Conservation (phyloP, 2,329 filamentous ascomycete genomes). For the Beauveria sp. region DNA sequence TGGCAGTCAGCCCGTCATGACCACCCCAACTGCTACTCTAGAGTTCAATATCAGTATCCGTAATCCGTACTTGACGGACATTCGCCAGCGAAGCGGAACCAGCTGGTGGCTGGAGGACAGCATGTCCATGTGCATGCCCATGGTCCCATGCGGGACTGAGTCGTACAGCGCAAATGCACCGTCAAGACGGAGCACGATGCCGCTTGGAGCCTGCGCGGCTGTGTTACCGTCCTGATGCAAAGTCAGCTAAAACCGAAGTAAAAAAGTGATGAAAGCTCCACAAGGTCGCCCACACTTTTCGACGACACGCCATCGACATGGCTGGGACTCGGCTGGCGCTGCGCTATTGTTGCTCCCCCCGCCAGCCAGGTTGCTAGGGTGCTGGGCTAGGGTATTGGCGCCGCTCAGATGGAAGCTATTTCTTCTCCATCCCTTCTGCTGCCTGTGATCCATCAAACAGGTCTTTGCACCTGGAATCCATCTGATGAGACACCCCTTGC, state of each 20-base stretch:
- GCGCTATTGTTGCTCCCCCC: slow-evolving; percentile 8
- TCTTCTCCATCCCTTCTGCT: slow-evolving; percentile 12
- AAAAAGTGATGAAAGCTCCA: slow-evolving; percentile 4
- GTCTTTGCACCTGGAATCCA: slow-evolving; percentile 20
- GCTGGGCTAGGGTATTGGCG: background rate
- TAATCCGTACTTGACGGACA: background rate
- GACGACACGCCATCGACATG: slow-evolving; percentile 5
- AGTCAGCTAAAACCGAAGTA: background rate
- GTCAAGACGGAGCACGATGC: background rate
- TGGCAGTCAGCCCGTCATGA: background rate
- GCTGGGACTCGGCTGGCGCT: slow-evolving; percentile 7
- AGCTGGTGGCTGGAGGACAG: background rate
- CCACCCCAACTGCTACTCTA: background rate
- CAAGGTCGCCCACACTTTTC: slow-evolving; percentile 6
- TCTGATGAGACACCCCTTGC: slow-evolving; percentile 28
- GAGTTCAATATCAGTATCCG: background rate
- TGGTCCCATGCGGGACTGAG: background rate
- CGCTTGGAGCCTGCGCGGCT: background rate
- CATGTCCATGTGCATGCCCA: background rate
- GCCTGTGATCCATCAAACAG: slow-evolving; percentile 6
- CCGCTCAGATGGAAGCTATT: slow-evolving; percentile 9
- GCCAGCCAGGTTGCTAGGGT: background rate
- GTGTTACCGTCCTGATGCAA: slow-evolving; percentile 1
- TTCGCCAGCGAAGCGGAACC: background rate
- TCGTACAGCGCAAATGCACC: background rate